phyloP scores from a whole-genome alignment of 441 rosid species.

The Sinapis alba region DNA sequence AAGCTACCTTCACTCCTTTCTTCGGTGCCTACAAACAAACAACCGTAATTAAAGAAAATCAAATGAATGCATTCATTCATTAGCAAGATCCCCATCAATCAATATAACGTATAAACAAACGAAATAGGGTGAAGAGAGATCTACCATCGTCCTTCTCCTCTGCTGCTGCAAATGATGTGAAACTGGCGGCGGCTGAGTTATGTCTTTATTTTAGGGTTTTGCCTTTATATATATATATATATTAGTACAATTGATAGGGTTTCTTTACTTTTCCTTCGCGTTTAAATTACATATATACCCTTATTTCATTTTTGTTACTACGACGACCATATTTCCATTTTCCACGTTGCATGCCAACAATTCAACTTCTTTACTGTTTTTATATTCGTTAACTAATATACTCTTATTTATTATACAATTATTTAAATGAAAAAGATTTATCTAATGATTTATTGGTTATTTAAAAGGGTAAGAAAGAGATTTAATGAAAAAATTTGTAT shows the following conservation, averaged over 20 bases:
- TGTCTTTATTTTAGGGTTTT: conserved; percentile 26
- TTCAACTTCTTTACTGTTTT: not conserved
- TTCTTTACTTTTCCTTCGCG: not conserved
- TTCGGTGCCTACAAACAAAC: conserved; percentile 45
- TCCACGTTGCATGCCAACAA: not conserved
- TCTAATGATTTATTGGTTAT: too few species aligned
- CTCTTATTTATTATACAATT: too few species aligned
- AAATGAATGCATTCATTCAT: not conserved
- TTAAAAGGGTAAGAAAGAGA: too few species aligned
- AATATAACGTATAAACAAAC: not conserved
- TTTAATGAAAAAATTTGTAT: too few species aligned
- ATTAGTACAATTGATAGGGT: conserved; percentile 23
- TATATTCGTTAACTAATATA: too few species aligned
- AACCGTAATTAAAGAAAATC: not conserved
- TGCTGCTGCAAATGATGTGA: conserved; percentile 8
- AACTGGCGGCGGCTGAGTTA: conserved; percentile 32
- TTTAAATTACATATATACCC: not conserved
- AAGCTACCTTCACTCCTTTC: conserved; percentile 53
- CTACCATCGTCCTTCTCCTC: conserved; percentile 29
- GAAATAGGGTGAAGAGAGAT: not conserved
- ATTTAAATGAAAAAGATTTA: too few species aligned
- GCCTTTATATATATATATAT: conserved; percentile 23
- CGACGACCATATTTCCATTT: not conserved
- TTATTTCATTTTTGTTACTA: not conserved
- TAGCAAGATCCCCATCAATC: not conserved